A percentile compares a stretch with the other conserved stretches of the same genome.
phyloP scores from a whole-genome alignment of 345 rosid genomes.

The Gossypium rotundifolium region DNA sequence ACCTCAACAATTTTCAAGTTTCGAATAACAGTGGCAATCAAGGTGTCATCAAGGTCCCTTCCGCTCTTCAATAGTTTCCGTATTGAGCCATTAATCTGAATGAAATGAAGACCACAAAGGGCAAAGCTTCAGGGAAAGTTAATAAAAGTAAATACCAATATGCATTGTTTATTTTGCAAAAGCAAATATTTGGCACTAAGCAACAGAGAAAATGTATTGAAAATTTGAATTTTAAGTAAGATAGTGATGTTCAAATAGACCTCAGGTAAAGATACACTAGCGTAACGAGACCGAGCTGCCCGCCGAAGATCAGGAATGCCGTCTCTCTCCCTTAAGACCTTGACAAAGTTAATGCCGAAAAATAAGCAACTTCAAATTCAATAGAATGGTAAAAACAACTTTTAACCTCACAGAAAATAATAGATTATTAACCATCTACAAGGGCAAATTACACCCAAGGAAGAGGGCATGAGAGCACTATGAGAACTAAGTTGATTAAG shows the following conservation, averaged over 20 bases:
- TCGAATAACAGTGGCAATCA: slow-evolving; percentile 65
- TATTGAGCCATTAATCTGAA: slow-evolving; percentile 58
- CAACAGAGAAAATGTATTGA: slow-evolving; percentile 1
- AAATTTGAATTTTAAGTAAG: slow-evolving; percentile 15
- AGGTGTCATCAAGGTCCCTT: slow-evolving; percentile 58
- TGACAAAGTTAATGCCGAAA: slow-evolving; percentile 20
- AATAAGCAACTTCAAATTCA: background rate
- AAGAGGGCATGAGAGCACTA: background rate
- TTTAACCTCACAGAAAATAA: background rate
- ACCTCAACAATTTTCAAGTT: slow-evolving; percentile 83
- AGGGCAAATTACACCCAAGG: slow-evolving; percentile 1
- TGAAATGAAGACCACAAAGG: slow-evolving; percentile 17
- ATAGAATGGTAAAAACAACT: background rate
- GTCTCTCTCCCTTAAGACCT: slow-evolving; percentile 78
- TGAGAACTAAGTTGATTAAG: slow-evolving; percentile 14
- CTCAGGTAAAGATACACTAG: slow-evolving; percentile 57
- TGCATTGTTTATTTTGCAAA: slow-evolving; percentile 2
- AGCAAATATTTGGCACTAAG: slow-evolving; percentile 8
- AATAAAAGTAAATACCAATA: background rate
- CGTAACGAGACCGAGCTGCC: slow-evolving; percentile 77
- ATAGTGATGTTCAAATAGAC: slow-evolving; percentile 39
- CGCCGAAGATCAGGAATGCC: slow-evolving; percentile 95
- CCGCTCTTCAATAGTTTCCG: slow-evolving; percentile 62
- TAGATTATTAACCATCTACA: slow-evolving; percentile 10
- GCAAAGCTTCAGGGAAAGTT: slow-evolving; percentile 12